Conservation (phyloP, 129 eudicot species). For the Flaveria sonorensis region DNA sequence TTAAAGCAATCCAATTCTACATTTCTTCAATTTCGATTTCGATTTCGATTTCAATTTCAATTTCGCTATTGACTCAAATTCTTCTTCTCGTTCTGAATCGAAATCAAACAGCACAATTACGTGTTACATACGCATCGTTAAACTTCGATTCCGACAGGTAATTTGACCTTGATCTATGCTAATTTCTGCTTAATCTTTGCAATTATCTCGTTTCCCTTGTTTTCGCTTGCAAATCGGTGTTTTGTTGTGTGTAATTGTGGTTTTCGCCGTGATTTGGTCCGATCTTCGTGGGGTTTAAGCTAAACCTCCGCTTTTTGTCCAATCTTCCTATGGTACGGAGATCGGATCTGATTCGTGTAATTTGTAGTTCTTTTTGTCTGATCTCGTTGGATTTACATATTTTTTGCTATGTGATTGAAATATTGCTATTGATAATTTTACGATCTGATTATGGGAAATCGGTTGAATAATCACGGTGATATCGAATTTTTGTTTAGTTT, state of each 20-base stretch:
- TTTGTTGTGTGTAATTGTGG: slow-evolving; percentile 19
- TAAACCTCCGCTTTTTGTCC: slow-evolving; percentile 17
- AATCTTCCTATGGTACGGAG: not conserved
- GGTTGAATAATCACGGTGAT: not conserved
- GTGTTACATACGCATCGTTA: slow-evolving; percentile 29
- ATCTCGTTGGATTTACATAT: slow-evolving; percentile 20
- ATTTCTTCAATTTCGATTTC: slow-evolving; percentile 2
- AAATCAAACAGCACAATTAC: slow-evolving; percentile 33
- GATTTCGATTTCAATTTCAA: slow-evolving; percentile 1
- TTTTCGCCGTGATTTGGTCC: slow-evolving; percentile 29
- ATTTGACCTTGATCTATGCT: slow-evolving; percentile 22
- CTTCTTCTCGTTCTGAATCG: slow-evolving; percentile 1
- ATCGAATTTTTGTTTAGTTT: slow-evolving; percentile 19
- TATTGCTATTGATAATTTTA: not conserved
- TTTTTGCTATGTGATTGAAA: not conserved
- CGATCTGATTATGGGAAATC: slow-evolving; percentile 20
- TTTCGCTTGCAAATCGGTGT: slow-evolving; percentile 18
- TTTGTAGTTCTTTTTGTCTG: slow-evolving; percentile 12
- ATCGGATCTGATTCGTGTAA: slow-evolving; percentile 35
- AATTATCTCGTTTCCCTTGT: not conserved
- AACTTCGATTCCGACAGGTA: slow-evolving; percentile 26
- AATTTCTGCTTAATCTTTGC: not conserved
- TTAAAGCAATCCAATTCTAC: not conserved
- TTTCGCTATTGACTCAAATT: not conserved
- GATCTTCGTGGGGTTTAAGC: slow-evolving; percentile 40